Evolutionary conservation across 75 land plant genomes (phyloP).

Genomic region (Adiantum capillusveneris): DNA sequence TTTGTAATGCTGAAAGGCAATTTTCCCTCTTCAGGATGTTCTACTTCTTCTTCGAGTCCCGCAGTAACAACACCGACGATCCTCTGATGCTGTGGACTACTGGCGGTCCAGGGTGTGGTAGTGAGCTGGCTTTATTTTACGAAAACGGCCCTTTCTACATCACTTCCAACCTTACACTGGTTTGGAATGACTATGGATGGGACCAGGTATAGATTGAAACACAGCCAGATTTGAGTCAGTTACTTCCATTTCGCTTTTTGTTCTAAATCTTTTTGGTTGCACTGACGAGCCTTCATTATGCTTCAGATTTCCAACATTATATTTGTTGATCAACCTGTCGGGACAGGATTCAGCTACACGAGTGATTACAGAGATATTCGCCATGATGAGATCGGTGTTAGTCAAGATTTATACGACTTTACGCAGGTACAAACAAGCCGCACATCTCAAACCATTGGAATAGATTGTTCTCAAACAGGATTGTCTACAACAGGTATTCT

Average conservation of each 20-base stretch:
- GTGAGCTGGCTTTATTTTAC: slow-evolving; percentile 91
- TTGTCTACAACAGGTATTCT: slow-evolving; percentile 55
- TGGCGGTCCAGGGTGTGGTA: slow-evolving; percentile 96
- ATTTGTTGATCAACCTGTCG: slow-evolving; percentile 84
- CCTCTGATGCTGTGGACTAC: slow-evolving; percentile 92
- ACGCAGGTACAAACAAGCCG: slow-evolving; percentile 44
- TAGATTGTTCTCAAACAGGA: not conserved
- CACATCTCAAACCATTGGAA: not conserved
- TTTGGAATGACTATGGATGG: slow-evolving; percentile 96
- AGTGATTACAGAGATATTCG: slow-evolving; percentile 60
- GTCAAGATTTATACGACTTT: slow-evolving; percentile 80
- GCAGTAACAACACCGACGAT: slow-evolving; percentile 59
- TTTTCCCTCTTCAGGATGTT: slow-evolving; percentile 82
- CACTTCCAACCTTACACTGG: slow-evolving; percentile 63
- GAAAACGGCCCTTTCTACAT: slow-evolving; percentile 95
- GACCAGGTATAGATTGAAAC: too few species aligned
- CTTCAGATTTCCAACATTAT: slow-evolving; percentile 75
- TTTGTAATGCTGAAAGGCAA: too few species aligned
- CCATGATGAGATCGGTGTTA: slow-evolving; percentile 57
- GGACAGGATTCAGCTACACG: slow-evolving; percentile 91
- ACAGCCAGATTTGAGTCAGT: too few species aligned
- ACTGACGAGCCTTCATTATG: too few species aligned
- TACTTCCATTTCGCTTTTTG: too few species aligned
- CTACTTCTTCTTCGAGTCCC: slow-evolving; percentile 87
- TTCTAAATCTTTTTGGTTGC: too few species aligned